Evolutionary conservation across 1,284 basidiomycete species (phyloP), one percentile per base, ranked within the genome.

Genomic region (Cutaneotrichosporon spelunceum): DNA sequence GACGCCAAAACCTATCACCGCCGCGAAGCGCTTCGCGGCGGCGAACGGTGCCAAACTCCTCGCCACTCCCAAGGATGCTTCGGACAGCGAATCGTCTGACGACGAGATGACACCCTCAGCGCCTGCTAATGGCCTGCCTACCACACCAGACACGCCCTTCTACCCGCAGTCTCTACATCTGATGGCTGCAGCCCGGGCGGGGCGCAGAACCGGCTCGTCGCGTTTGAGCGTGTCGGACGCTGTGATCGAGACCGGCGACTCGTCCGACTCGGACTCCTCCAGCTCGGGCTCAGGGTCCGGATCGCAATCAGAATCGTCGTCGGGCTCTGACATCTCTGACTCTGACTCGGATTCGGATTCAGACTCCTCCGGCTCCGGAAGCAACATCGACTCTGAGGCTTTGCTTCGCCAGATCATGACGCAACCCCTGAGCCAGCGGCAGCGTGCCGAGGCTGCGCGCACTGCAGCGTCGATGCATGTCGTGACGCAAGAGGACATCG

Each of bases 191-290:
- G 61, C 65, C 5, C 57, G 61, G 36, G 50, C 65, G 11, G 66
- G 65, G 23, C 68, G 39, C 19, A 42, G 70, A 24, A 64, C 73
- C 0, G 72, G 72, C 0, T 75, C 74, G 26, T 75, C 74, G 11
- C 71, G 72, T 2, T 60, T 74, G 4, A 76, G 74, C 61, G 73
- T 72, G 16, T 75, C 73, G 19, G 74, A 76, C 56, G 74, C 74
- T 0, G 63, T 72, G 26, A 75, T 76, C 45, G 74, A 76, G 62
- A 76, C 74, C 1, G 70, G 64, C 2, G 65, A 67, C 56, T 72
- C 70, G 16, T 73, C 69, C 2, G 70, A 71, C 34, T 55, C 53
- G 2, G 54, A 57, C 27, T 54, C 52, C 33, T 33, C 54, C 11
- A 27, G 24, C 29, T 33, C 33, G 2, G 39, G 29, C 36, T 52